A percentile compares a stretch with the other conserved stretches of the same genome.
phyloP scores from a whole-genome alignment of 192 early-diverging fungal species.

The Coemansia javaensis region DNA sequence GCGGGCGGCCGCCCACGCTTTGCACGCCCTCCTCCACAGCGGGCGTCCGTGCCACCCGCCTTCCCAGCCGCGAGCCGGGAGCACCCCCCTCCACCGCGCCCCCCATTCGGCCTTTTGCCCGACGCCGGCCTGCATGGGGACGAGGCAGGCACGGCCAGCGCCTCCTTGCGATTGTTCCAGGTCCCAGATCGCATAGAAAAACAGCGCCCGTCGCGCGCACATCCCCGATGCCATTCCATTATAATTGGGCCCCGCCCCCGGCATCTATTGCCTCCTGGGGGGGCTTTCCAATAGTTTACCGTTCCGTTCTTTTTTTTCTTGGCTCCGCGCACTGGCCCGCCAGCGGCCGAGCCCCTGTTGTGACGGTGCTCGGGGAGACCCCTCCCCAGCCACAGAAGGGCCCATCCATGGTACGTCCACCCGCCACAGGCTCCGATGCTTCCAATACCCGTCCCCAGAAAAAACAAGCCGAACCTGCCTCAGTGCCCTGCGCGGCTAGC shows the following conservation, averaged over 20 bases:
- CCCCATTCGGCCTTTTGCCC: not conserved
- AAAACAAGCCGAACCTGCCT: too few species aligned
- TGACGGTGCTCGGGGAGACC: not conserved
- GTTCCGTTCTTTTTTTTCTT: not conserved
- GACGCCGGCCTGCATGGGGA: too few species aligned
- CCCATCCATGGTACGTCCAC: too few species aligned
- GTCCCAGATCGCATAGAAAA: slow-evolving; percentile 18
- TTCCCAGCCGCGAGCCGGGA: too few species aligned
- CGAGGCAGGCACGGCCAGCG: not conserved
- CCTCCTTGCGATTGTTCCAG: slow-evolving; percentile 2
- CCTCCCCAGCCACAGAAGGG: too few species aligned
- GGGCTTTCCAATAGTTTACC: slow-evolving; percentile 20
- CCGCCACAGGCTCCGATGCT: too few species aligned
- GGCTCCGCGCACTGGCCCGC: not conserved
- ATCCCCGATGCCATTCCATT: slow-evolving; percentile 4
- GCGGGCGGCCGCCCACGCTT: too few species aligned
- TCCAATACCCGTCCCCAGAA: too few species aligned
- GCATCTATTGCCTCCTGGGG: not conserved
- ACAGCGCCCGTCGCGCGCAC: slow-evolving; percentile 2
- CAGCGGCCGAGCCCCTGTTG: not conserved
- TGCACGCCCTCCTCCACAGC: too few species aligned
- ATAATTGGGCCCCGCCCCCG: slow-evolving; percentile 2
- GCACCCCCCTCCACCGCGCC: too few species aligned
- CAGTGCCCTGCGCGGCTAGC: too few species aligned
- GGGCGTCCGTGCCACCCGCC: too few species aligned